Evolutionary conservation across 345 rosid species (phyloP), one percentile per base, ranked within the genome.

Genomic region (Citrus maxima): DNA sequence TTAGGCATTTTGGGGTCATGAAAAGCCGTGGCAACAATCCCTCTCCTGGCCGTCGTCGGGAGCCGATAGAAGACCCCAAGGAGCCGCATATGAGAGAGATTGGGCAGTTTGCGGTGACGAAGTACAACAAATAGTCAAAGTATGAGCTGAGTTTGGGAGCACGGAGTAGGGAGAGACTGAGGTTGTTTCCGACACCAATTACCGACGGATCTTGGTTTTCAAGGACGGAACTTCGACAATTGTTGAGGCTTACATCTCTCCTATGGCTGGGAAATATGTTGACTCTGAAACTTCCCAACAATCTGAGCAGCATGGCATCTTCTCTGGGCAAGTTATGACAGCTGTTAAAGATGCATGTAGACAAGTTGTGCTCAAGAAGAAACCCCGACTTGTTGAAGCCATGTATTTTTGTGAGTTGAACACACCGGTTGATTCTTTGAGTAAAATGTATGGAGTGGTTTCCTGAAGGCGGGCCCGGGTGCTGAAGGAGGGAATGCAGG

Each of bases 401-500:
- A 86, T 90, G 96, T 93, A 95, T 83, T 95, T 93, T 81, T 91
- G 94, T 67, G 98, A 95, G 77, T 78, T 93, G 81, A 92, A 90
- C 87, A 88, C 98, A 1, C 88, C 96, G 22, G 84, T 94, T 0
- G 93, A 91, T 73, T 84, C 86, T 79, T 85, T 95, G 76, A 96
- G 98, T 49, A 78, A 91, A 2, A 91, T 90, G 98, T 91, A 92
- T 76, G 97, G 90, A 0, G 98, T 95, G 77, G 92, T 93, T 67
- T 84, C 88, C 74, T 83, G 93, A 79, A 93, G 90, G 81, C 86
- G 97, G 79, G 99, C 99, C 10, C 83, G 80, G 37, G 84, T 95
- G n/a, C 82, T 93, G 70, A 95, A 93, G 82, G 99, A 95, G 84
- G 98, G 91, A 84, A 95, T 93, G 99, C 93, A 92, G 78, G 98